Conservation (phyloP, 352 stramenopile species). For the Phytopythium helicoides region DNA sequence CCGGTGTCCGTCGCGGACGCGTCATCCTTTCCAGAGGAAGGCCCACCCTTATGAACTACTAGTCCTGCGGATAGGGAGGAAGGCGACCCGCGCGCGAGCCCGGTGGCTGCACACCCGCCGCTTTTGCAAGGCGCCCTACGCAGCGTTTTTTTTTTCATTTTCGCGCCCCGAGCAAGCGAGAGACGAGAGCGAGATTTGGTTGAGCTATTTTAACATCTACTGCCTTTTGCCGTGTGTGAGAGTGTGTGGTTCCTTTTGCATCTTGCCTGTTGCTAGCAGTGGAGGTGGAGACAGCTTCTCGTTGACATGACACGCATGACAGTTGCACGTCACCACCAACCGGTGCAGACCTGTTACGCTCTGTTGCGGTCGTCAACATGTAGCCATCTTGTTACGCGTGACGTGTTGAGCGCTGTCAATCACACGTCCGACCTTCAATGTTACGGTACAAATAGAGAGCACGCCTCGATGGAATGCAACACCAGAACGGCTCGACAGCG, state of each 20-base stretch:
- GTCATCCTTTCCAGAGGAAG: no score
- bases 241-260: not conserved
- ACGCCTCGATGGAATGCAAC: no score
- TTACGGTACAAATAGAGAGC: not conserved
- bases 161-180: no score
- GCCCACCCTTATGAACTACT: conserved; percentile 8
- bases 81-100: not conserved
- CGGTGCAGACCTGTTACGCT: no score
- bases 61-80: conserved; percentile 7
- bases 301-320: no score
- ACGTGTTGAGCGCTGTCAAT: not conserved
- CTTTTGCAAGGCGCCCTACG: conserved; percentile 7
- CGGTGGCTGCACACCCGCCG: not conserved
- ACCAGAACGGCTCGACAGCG: no score
- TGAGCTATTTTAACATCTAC: conserved; percentile 7
- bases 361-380: no score
- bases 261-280: not conserved
- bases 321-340: no score
- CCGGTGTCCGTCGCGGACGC: not conserved
- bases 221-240: no score
- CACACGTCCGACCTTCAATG: no score
- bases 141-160: not conserved
- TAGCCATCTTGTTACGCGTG: not conserved
- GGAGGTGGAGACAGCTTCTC: conserved; percentile 1
- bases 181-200: conserved; percentile 3